Evolutionary conservation across 257 asterid species (phyloP), one percentile per base, ranked within the genome.

Genomic region (Solanum medicagineum): DNA sequence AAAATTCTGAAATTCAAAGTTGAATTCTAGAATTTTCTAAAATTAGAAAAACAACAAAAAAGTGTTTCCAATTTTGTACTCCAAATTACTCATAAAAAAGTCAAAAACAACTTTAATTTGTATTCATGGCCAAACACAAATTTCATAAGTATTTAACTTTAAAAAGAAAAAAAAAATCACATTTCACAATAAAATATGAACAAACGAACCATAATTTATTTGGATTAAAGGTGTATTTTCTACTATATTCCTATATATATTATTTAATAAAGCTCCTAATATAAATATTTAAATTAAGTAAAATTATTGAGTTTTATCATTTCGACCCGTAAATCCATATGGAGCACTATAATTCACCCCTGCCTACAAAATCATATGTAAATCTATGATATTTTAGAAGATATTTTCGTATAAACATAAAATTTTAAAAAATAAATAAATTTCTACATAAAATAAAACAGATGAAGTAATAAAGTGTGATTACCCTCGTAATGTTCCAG

Each of bases 401-500:
- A 8, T 8, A 63, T 63, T 20, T 6, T 7, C 11, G 17, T 62
- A 62, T 26, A 62, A 8, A 51, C 6, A 49, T 1, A 77, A 59
- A 75, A 6, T 1, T 24, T 3, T 1, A 59, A 54, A 20, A 65
- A 6, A 42, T 36, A 20, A 32, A 32, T 32, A 32, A 32, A 57
- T 57, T 57, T 19, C 19, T 22, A 26, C 56, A 1, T 44, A 77
- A 77, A 49, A 49, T 51, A 4, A 53, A 8, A 79, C 1, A 45
- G 5, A 29, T 9, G 3, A 24, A 51, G 7, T 29, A 54, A 55
- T 56, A 11, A 36, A 8, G 42, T 29, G n/a, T 65, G 2, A 42
- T 15, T 89, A 94, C 95, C 86, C 86, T 57, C 87, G 92, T 36
- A 80, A 22, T 15, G 54, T 87, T 17, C 94, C 97, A 0, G 90